Base-by-base conservation (phyloP, 345 rosid species). In the Linum usitatissimum region DNA sequence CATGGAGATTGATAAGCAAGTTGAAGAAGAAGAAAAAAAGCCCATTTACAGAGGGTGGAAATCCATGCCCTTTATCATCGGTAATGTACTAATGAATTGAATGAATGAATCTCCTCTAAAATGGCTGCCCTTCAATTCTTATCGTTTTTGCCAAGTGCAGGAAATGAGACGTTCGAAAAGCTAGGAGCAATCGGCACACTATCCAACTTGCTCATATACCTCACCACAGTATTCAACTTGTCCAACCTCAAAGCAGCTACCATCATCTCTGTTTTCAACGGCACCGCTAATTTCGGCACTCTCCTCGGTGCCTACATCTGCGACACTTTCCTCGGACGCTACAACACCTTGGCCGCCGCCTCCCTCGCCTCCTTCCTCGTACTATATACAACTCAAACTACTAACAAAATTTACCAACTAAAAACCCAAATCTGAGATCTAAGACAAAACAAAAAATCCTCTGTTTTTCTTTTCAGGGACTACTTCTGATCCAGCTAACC, bases 161-260 rank as follows among this genome's bases (percentile, higher is more conserved):
- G 84, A 66, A 90, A 90, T 70, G 88, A 85, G 70, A 81, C 95
- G 18, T 87, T 90, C 75, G 97, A 90, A 90, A 90, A 87, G 84
- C 77, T 87, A 30, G 97, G 95, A 68, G 87, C 86, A 18, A 78
- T 90, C 5, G 92, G 97, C 20, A 87, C 94, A 2, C 62, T 90
- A 28, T 77, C 90, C 12, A 90, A 90, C 74, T 79, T 90, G 58
- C 75, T 90, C 73, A 77, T 90, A 45, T 90, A 90, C 66, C 78
- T 90, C 14, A 87, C 97, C 3, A 34, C 77, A 51, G 92, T 84
- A 31, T 90, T 90, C 73, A 81, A 90, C 82, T 63, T 85, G 75
- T 76, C 82, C 72, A 81, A 69, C 73, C 75, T 77, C 8, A 80
- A 87, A 6, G 93, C 97, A 63, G 89, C 88, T 55, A 90, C 87